Base-by-base conservation (phyloP, 2,329 filamentous ascomycete species). In the Diaporthe citri region DNA sequence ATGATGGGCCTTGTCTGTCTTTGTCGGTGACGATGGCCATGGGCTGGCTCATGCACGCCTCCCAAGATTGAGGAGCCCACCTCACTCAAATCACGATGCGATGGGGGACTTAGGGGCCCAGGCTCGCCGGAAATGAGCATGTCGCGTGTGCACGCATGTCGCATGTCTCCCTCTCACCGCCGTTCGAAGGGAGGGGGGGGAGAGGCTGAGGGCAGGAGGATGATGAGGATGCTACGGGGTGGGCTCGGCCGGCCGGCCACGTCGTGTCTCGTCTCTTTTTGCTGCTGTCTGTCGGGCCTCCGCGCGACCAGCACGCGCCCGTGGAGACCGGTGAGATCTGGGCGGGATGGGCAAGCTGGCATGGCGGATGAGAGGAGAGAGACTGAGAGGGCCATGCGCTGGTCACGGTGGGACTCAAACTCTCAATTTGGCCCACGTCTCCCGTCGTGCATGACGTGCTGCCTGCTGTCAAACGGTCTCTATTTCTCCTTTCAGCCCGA, bases 221-320 rank as follows among this genome's bases (percentile, higher is more conserved):
- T n/a, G 60, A 34, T n/a, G 60, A 34, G 60, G 25, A 51, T 34
- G 28, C n/a, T 8, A 43, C n/a, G n/a, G n/a, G n/a, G 59, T 60
- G 59, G 62, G 62, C 43, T 67, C 62, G 62, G 62, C 62, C 62
- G 62, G 62, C 62, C 62, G 43, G 62, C 43, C 62, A 67, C 62
- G 62, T 51, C 31, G 62, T 51, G 20, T 52, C 46, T 36, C 4
- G 13, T 36, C 43, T 25, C 12, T 31, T 17, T 52, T 39, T 39
- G 2, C 2, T 13, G 36, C 12, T 67, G 46, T 51, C 31, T 51
- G 43, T 36, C 28, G 20, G 62, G 7, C 60, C 20, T 64, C 60
- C 17, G 60, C 17, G 60, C 36, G 28, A 17, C 31, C 22, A n/a
- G 56, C 31, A n/a, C 34, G 31, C 34, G 56, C 39, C 39, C 36